Evolutionary conservation across 805 yeast species (phyloP), one percentile per base, ranked within the genome.

Genomic region (Torulaspora maleeae): DNA sequence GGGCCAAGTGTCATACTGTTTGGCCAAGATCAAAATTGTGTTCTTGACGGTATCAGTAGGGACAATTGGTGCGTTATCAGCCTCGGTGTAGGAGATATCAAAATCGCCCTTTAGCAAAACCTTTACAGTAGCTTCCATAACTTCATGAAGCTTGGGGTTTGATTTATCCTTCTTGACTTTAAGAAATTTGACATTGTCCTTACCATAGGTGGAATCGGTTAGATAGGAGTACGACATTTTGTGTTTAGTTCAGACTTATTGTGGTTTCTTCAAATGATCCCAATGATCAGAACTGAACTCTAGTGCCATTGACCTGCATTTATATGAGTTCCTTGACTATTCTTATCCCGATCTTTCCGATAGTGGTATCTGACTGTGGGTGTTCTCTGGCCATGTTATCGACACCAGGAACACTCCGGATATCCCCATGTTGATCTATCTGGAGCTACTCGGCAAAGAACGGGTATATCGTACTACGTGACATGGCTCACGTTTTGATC

Each of bases 41-140:
- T 89, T 89, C 69, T 89, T 89, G 45, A 88, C 89, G 1, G 96
- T 87, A 67, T 89, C 96, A 7, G 97, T 90, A 48, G 97, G 96
- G 40, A 90, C 95, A 59, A 90, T 81, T n/a, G 85, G 78, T 2
- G 85, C 63, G 71, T 90, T 90, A 69, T 90, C 95, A 30, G 96
- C 96, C 47, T 82, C 60, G 41, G 96, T 90, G 73, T 86, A 90
- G 3, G 95, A 81, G 25, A 71, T 68, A 51, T 85, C 96, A 59
- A 90, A 82, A 45, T 75, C 77, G 51, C 97, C 97, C 55, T 77
- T 80, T 47, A 90, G 74, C 41, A 90, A 72, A 22, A 82, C 82
- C 52, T 76, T 74, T 45, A 86, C 95, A 46, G 88, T 83, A 43
- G 95, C 86, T 72, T 90, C 96, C 67, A 86, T 76, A 33, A 90